phyloP scores from a whole-genome alignment of 306 rosid genomes.

The Luffa aegyptiaca region DNA sequence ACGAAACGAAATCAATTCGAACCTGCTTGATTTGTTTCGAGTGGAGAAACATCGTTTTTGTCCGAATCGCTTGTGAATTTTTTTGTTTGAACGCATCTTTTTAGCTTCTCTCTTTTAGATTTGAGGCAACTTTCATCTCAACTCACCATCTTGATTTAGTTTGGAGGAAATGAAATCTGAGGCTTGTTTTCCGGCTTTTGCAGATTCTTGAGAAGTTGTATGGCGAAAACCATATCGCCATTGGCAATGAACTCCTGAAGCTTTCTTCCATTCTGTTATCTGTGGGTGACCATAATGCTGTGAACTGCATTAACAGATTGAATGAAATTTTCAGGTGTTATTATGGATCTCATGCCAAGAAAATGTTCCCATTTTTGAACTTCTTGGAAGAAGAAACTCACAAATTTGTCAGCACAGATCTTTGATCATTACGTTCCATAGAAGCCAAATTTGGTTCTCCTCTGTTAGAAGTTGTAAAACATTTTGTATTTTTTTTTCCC shows the following conservation, averaged over 20 bases:
- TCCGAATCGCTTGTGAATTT: background rate
- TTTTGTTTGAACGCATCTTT: background rate
- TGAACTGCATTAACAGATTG: slow-evolving; percentile 34
- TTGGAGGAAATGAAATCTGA: background rate
- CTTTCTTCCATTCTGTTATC: slow-evolving; percentile 67
- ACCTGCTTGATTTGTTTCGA: background rate
- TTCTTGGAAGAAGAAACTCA: slow-evolving; percentile 26
- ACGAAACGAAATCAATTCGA: background rate
- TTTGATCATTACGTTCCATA: background rate
- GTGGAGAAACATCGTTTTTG: background rate
- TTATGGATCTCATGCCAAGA: slow-evolving; percentile 52
- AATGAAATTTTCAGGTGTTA: slow-evolving; percentile 44
- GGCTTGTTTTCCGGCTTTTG: background rate
- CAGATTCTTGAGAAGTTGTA: slow-evolving; percentile 84
- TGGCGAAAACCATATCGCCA: slow-evolving; percentile 54
- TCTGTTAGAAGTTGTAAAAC: background rate
- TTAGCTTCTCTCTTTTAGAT: background rate
- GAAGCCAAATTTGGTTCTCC: background rate
- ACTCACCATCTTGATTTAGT: background rate
- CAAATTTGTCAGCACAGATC: slow-evolving; percentile 7
- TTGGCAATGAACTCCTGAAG: slow-evolving; percentile 82
- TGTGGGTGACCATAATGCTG: slow-evolving; percentile 33
- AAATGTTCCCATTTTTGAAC: slow-evolving; percentile 51
- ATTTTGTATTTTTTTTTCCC: background rate
- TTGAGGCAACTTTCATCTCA: background rate